Evolutionary conservation across 2,329 filamentous ascomycete genomes (phyloP).

Genomic region (Colletotrichum higginsianum): DNA sequence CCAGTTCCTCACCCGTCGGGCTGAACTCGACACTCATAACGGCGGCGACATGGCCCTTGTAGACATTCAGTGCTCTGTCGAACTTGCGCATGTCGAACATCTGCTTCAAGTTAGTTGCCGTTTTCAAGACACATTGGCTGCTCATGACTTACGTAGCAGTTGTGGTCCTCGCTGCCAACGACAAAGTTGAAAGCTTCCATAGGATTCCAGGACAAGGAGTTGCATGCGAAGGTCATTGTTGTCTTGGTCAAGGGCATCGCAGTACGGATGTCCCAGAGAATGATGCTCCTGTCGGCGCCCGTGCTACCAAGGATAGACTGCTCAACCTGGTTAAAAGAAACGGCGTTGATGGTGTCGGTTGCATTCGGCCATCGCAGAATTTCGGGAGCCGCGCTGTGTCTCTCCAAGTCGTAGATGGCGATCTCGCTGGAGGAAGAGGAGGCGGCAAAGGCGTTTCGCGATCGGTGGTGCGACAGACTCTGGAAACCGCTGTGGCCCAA

Average conservation of each 20-base stretch:
- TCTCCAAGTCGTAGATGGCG: conserved; percentile 89
- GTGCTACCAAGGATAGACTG: conserved; percentile 90
- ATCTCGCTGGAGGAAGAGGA: conserved; percentile 83
- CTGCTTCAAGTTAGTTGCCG: not conserved
- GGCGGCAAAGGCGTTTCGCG: conserved; percentile 83
- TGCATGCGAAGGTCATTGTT: conserved; percentile 85
- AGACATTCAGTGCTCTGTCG: conserved; percentile 87
- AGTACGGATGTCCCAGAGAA: conserved; percentile 94
- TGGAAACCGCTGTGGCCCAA: conserved; percentile 74
- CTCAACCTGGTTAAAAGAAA: conserved; percentile 94
- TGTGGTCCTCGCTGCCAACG: conserved; percentile 94
- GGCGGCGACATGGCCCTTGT: conserved; percentile 90
- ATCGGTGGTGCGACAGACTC: conserved; percentile 85
- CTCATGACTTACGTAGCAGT: conserved; percentile 66
- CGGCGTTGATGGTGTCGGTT: conserved; percentile 89
- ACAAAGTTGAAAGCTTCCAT: conserved; percentile 98
- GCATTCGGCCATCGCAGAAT: conserved; percentile 89
- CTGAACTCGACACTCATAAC: conserved; percentile 98
- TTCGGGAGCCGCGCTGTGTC: conserved; percentile 85
- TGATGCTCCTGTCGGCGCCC: conserved; percentile 86
- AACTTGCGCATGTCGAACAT: conserved; percentile 96
- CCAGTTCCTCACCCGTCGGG: conserved; percentile 93
- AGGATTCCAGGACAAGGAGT: conserved; percentile 92
- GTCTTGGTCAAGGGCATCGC: conserved; percentile 86
- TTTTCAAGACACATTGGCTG: not conserved